Percentiles rank a stretch among this genome's conserved stretches.
These are phyloP conservation scores for Chlorokybus atmophyticus DNA, from an alignment of 139 green algal genomes.

Conservation along the genomic window DNA sequence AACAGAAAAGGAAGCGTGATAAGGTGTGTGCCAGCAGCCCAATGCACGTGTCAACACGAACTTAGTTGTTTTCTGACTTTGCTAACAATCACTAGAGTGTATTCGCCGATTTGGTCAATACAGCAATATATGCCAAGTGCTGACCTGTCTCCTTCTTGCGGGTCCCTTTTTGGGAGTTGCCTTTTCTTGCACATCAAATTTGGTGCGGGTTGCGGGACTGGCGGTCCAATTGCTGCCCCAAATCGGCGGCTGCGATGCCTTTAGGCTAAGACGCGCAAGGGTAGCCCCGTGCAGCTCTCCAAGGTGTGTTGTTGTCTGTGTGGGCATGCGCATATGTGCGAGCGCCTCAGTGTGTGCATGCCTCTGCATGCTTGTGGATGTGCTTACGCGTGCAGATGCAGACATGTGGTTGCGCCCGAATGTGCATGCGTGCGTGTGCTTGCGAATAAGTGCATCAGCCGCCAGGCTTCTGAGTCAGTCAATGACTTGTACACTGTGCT, in stretches of 20 bases:
- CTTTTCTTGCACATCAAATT: neutral
- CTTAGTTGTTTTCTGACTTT: too few relatives aligned
- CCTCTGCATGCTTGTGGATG: too few relatives aligned
- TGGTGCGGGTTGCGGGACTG: too few relatives aligned
- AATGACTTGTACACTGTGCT: neutral
- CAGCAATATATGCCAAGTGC: neutral
- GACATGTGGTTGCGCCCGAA: neutral
- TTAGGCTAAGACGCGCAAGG: too few relatives aligned
- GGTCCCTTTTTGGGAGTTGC: neutral
- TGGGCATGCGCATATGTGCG: neutral
- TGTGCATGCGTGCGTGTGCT: neutral
- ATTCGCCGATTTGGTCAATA: neutral
- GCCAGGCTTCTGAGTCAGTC: too few relatives aligned
- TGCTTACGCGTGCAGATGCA: too few relatives aligned
- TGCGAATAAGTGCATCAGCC: neutral
- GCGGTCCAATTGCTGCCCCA: neutral
- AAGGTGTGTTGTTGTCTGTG: neutral
- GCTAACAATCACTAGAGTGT: too few relatives aligned
- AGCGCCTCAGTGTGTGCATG: neutral
- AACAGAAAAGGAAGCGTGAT: constrained; percentile 1
- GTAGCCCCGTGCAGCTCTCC: neutral
- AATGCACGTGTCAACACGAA: too few relatives aligned
- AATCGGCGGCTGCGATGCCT: neutral
- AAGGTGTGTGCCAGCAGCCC: too few relatives aligned
- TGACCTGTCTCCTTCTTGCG: neutral